phyloP scores from a whole-genome alignment of 2,329 filamentous ascomycete genomes.

The Shiraia bambusicola region DNA sequence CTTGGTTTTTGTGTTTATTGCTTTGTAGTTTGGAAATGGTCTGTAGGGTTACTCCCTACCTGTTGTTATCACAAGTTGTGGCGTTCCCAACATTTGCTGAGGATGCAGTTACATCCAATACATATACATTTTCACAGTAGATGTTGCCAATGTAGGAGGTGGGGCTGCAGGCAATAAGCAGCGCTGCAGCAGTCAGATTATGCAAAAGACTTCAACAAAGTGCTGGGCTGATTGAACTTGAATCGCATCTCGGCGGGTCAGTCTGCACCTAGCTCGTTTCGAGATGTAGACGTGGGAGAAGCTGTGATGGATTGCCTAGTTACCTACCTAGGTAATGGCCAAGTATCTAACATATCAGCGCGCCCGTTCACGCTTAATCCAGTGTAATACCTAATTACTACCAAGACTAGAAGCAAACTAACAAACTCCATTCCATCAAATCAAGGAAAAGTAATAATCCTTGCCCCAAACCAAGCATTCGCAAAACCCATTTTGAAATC shows the following conservation, averaged over 20 bases:
- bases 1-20: no score
- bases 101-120: neutral
- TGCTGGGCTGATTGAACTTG: conserved; percentile 47
- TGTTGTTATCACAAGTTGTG: neutral
- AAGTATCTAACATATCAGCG: conserved; percentile 46
- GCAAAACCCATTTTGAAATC: conserved; percentile 16
- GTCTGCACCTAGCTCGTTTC: conserved; percentile 51
- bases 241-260: conserved; percentile 50
- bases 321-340: no score
- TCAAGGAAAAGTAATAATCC: no score
- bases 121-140: conserved; percentile 14
- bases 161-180: conserved; percentile 47
- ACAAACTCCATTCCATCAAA: conserved; percentile 16
- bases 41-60: neutral
- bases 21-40: no score
- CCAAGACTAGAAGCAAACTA: conserved; percentile 29
- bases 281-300: no score
- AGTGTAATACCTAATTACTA: conserved; percentile 36
- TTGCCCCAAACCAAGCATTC: conserved; percentile 20
- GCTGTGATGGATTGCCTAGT: no score
- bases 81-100: neutral
- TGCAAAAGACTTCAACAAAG: conserved; percentile 42
- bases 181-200: conserved; percentile 48
- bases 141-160: conserved; percentile 49
- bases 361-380: conserved; percentile 12